Conservation (phyloP, 257 asterid genomes). For the Coffea eugenioides region DNA sequence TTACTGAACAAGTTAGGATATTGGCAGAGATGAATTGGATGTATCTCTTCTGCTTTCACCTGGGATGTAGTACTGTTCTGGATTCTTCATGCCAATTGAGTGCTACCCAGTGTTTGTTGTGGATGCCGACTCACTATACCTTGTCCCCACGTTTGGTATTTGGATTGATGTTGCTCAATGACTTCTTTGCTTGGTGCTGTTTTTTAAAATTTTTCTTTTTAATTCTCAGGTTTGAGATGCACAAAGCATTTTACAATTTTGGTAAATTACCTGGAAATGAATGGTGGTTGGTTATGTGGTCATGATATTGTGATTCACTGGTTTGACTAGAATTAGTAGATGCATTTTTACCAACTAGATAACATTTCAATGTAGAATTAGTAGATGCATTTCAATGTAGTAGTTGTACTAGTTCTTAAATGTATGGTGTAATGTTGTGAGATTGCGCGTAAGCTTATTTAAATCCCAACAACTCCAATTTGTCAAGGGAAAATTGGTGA, state of each 20-base stretch:
- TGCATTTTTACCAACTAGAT: background rate
- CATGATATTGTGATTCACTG: background rate
- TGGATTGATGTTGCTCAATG: slow-evolving; percentile 4
- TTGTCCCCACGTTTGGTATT: background rate
- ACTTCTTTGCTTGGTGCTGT: background rate
- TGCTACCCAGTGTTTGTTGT: background rate
- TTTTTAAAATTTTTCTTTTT: background rate
- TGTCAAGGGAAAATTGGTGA: background rate
- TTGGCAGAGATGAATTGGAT: background rate
- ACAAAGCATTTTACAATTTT: background rate
- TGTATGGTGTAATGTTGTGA: background rate
- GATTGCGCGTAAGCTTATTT: background rate
- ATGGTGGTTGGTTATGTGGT: background rate
- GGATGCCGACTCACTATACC: background rate
- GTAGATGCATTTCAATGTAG: background rate
- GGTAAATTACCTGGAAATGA: background rate
- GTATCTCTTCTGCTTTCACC: background rate
- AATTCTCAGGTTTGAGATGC: background rate
- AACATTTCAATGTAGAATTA: background rate
- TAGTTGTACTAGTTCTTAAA: background rate
- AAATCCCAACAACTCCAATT: background rate
- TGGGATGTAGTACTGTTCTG: background rate
- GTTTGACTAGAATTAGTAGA: background rate
- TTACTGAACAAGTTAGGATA: background rate
- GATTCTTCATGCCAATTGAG: background rate